Percentiles rank a stretch among this genome's conserved stretches.
These are phyloP conservation scores for Athelia sp. DNA, from an alignment of 1,284 basidiomycete species.

Conservation along the genomic window DNA sequence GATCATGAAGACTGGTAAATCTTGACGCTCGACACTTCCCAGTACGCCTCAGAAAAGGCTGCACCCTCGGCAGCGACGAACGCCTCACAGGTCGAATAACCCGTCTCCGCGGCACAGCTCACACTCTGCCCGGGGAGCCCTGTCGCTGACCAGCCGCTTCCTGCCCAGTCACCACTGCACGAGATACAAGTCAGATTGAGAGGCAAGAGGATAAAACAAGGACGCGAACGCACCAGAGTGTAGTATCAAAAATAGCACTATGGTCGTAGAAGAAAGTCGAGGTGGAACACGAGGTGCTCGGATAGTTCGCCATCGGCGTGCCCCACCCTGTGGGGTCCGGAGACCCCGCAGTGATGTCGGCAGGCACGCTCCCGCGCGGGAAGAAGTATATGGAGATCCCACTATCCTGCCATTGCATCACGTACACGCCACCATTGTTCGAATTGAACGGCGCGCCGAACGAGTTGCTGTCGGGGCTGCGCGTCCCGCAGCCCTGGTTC, in stretches of 20 bases:
- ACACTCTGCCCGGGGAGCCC: constrained; percentile 76
- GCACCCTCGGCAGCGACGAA: constrained; percentile 71
- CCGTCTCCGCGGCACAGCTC: constrained; percentile 80
- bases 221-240: constrained; percentile 56
- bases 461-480: constrained; percentile 42
- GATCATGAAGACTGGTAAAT: constrained; percentile 44
- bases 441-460: constrained; percentile 68
- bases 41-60: constrained; percentile 75
- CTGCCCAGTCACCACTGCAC: constrained; percentile 85
- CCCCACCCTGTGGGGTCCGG: constrained; percentile 77
- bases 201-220: constrained; percentile 3
- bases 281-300: constrained; percentile 65
- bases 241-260: constrained; percentile 77
- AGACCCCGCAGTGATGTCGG: constrained; percentile 62
- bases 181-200: constrained; percentile 7
- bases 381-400: constrained; percentile 85
- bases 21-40: constrained; percentile 71
- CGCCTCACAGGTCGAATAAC: constrained; percentile 70
- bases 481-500: constrained; percentile 71
- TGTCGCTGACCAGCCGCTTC: constrained; percentile 64
- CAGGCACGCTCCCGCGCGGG: constrained; percentile 63
- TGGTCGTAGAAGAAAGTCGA: constrained; percentile 74
- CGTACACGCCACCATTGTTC: constrained; percentile 77
- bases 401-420: constrained; percentile 69
- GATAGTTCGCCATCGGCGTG: constrained; percentile 69